Base-by-base conservation (phyloP, 1,284 basidiomycete species). In the Ganoderma sp. region DNA sequence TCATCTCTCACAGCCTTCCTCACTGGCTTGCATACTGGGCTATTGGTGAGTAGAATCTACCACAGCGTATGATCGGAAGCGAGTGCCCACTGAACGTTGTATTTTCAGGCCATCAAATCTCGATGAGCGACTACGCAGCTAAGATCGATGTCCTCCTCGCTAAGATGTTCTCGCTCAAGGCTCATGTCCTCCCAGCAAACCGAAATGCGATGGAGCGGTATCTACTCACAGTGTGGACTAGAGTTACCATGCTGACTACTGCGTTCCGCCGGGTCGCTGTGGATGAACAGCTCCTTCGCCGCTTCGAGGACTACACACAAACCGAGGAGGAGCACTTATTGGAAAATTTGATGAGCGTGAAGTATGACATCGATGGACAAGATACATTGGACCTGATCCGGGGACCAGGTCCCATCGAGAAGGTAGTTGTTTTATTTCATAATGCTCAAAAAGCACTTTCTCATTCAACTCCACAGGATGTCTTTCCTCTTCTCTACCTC, bases 401-500 rank as follows among this genome's bases (percentile, higher is more conserved):
- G 32, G 32, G 32, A 32, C 32, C 32, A 32, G 32, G 32, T 32
- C 32, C 2, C 32, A 63, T 77, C 2, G 76, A 77, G 52, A 71
- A 72, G 63, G 75, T 75, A 39, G 32, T 32, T 32, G 32, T 32
- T 32, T 32, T 32, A 32, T 32, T 3, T 32, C 32, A 2, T 32
- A 32, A 32, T 32, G 32, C 32, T 32, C 32, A 32, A 32, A 3
- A 32, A 32, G 32, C 32, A 32, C 3, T 12, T 41, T n/a, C 45
- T 41, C 2, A n/a, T 12, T 10, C 37, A 39, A 39, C 32, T 32
- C 32, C 32, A 3, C 48, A 77, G 76, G 67, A 75, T 32, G 17
- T 78, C 3, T 74, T 77, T 34, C 68, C 74, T 2, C 28, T 78
- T 1, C 17, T 78, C 4, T 78, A 74, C 43, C 66, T 79, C 7